Percentiles rank a stretch among this genome's conserved stretches.
These are phyloP conservation scores for Actinidia polygama DNA, from an alignment of 179 eudicot genomes.

Conservation along the genomic window DNA sequence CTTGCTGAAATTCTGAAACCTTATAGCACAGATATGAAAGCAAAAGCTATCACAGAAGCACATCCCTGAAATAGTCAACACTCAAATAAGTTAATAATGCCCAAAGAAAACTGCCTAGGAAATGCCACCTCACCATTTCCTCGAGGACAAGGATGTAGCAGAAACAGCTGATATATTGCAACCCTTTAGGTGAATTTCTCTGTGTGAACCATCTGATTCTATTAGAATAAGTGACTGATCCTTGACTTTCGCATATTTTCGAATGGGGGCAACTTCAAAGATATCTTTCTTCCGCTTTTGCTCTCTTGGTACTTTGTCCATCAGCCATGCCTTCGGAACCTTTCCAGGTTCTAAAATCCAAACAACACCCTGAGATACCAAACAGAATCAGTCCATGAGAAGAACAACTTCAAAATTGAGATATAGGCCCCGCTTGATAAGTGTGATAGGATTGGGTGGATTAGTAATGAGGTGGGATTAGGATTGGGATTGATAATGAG, in stretches of 20 bases:
- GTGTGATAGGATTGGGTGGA: too few species aligned
- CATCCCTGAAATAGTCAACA: neutral
- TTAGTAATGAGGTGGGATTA: too few species aligned
- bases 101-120: slow-evolving; percentile 6
- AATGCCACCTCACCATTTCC: slow-evolving; percentile 70
- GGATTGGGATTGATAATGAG: too few species aligned
- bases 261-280: slow-evolving; percentile 78
- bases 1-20: neutral
- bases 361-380: slow-evolving; percentile 62
- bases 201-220: slow-evolving; percentile 64
- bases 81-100: slow-evolving; percentile 1
- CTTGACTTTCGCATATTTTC: slow-evolving; percentile 69
- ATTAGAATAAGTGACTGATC: slow-evolving; percentile 64
- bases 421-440: too few species aligned
- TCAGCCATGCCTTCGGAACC: slow-evolving; percentile 49
- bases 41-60: neutral
- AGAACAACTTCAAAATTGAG: slow-evolving; percentile 13
- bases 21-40: neutral
- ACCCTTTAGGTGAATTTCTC: slow-evolving; percentile 63
- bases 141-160: slow-evolving; percentile 68
- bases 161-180: slow-evolving; percentile 86
- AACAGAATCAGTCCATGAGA: neutral
- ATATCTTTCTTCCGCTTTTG: slow-evolving; percentile 63
- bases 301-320: slow-evolving; percentile 43
- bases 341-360: slow-evolving; percentile 84